A percentile compares a stretch with the other conserved stretches of the same genome.
Conservation (phyloP, 2,329 filamentous ascomycete genomes). For the Rugonectria rugulosa region DNA sequence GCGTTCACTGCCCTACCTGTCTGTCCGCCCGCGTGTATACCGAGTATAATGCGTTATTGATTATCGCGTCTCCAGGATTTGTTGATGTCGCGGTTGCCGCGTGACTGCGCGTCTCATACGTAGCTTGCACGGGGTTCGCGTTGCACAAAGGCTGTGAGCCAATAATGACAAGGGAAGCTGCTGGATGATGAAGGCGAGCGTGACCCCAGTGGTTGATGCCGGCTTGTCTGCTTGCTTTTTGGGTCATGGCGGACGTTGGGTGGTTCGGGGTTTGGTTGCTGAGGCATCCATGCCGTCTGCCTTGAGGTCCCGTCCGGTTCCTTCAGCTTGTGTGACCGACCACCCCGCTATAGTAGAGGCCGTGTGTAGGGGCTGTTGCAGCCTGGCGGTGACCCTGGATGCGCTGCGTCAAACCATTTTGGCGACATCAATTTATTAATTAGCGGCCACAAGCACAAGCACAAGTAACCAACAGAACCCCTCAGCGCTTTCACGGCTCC, state of each 20-base stretch:
- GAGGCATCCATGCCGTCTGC: constrained; percentile 34
- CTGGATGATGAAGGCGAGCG: constrained; percentile 1
- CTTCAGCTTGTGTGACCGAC: not conserved
- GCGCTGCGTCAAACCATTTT: too few relatives aligned
- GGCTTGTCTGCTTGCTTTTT: too few relatives aligned
- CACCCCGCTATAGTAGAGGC: not conserved
- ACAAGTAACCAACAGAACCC: not conserved
- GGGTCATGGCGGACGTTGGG: not conserved
- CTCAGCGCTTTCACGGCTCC: not conserved
- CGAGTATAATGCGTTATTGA: not conserved
- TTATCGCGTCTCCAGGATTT: not conserved
- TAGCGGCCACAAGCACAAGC: too few relatives aligned
- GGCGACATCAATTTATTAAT: too few relatives aligned
- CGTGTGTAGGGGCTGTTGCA: not conserved
- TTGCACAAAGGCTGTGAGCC: constrained; percentile 1
- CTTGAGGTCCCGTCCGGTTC: not conserved
- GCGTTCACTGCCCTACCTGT: too few relatives aligned
- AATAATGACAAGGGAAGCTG: not conserved
- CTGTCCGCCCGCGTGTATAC: too few relatives aligned
- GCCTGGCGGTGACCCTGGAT: too few relatives aligned
- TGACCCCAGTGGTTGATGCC: constrained; percentile 26
- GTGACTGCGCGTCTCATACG: constrained; percentile 1
- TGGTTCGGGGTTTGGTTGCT: constrained; percentile 31
- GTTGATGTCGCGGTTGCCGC: constrained; percentile 1
- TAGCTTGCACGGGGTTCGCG: constrained; percentile 10